Percentiles rank a stretch among this genome's conserved stretches.
Conservation (phyloP, 208 protist species). For the Trypanosoma theileri region DNA sequence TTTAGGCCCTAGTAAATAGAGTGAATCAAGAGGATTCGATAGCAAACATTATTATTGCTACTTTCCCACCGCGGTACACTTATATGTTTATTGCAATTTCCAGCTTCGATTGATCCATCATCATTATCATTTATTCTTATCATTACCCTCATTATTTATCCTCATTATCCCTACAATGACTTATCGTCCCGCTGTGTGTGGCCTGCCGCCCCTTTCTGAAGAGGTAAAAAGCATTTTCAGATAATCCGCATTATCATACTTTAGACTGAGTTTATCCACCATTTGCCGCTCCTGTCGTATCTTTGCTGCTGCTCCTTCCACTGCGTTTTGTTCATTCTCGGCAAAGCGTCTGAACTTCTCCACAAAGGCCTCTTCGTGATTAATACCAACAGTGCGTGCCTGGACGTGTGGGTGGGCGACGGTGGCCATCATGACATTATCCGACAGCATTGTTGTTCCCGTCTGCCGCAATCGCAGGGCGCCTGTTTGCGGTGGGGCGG, state of each 20-base stretch:
- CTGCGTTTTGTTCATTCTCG: constrained; percentile 50
- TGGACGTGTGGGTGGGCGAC: constrained; percentile 66
- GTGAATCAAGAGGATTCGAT: too few relatives aligned
- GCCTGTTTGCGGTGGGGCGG: neutral
- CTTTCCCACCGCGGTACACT: neutral
- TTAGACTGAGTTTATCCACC: constrained; percentile 37
- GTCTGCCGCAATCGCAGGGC: constrained; percentile 3
- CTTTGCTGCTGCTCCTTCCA: constrained; percentile 43
- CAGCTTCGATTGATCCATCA: constrained; percentile 7
- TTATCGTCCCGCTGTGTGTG: constrained; percentile 1
- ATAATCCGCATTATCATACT: constrained; percentile 75
- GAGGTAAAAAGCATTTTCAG: constrained; percentile 37
- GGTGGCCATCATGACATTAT: constrained; percentile 28
- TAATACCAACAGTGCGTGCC: constrained; percentile 55
- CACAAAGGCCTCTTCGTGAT: constrained; percentile 62
- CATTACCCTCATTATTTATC: constrained; percentile 13
- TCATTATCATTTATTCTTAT: constrained; percentile 5
- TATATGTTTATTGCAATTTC: neutral
- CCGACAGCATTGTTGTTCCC: neutral
- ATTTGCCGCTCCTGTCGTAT: constrained; percentile 43
- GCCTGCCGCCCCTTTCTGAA: neutral
- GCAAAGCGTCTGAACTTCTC: constrained; percentile 52
- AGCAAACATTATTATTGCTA: too few relatives aligned
- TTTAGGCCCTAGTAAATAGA: too few relatives aligned
- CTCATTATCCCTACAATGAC: constrained; percentile 1